Percentiles rank a stretch among this genome's conserved stretches.
Conservation (phyloP, 495 filamentous ascomycete genomes). For the Astrothelium subdiscretum region DNA sequence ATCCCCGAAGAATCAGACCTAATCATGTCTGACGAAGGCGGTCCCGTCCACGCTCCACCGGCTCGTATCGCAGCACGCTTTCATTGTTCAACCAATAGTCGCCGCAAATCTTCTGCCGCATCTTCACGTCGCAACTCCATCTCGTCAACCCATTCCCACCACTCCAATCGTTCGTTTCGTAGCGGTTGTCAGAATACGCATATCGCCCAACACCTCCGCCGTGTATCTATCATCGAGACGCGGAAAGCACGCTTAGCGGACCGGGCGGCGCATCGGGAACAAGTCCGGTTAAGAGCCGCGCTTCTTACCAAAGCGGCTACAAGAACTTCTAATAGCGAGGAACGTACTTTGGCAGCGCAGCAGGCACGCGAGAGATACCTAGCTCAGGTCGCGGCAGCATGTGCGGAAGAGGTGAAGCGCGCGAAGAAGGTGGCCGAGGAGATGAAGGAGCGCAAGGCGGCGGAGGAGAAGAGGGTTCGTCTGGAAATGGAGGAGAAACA, state of each 20-base stretch:
- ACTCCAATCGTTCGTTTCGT: conserved; percentile 50
- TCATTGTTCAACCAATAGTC: conserved; percentile 54
- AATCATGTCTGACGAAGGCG: conserved; percentile 19
- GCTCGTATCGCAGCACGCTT: conserved; percentile 81
- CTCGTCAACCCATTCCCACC: conserved; percentile 72
- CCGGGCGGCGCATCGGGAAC: conserved; percentile 87
- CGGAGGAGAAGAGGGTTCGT: conserved; percentile 53
- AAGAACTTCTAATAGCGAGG: conserved; percentile 54
- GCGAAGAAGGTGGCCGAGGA: conserved; percentile 90
- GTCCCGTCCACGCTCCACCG: conserved; percentile 48
- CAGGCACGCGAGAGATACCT: conserved; percentile 82
- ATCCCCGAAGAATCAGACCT: conserved; percentile 25
- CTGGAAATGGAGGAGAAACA: conserved; percentile 78
- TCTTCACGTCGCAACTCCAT: conserved; percentile 84
- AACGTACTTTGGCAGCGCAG: conserved; percentile 79
- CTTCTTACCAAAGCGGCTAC: conserved; percentile 61
- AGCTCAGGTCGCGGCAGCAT: conserved; percentile 84
- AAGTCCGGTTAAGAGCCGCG: conserved; percentile 87
- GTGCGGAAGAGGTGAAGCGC: conserved; percentile 86
- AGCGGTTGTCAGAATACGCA: conserved; percentile 64
- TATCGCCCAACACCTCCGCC: conserved; percentile 80
- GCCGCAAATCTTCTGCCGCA: conserved; percentile 70
- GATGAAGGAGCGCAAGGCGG: conserved; percentile 80
- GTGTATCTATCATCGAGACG: conserved; percentile 81
- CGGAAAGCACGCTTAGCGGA: conserved; percentile 90